Evolutionary conservation across 129 eudicot species (phyloP).

Genomic region (Artemisia tridentata): DNA sequence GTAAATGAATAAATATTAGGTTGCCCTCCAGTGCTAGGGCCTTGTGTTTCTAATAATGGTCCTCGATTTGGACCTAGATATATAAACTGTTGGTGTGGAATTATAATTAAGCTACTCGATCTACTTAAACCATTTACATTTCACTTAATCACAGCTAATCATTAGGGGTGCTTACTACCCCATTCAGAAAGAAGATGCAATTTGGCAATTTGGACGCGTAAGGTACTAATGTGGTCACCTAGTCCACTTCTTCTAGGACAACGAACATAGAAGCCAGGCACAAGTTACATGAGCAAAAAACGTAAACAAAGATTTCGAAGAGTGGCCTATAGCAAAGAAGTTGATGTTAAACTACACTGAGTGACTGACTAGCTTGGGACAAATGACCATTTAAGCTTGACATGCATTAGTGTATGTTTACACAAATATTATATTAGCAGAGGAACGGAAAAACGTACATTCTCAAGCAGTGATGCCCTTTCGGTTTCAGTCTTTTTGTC

Average conservation of each 20-base stretch:
- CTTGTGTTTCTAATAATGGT: not conserved
- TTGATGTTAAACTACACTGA: not conserved
- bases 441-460: conserved; percentile 38
- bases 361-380: no score
- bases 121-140: not conserved
- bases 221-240: conserved; percentile 4
- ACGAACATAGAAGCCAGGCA: not conserved
- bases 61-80: not conserved
- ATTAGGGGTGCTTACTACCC: not conserved
- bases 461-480: conserved; percentile 67
- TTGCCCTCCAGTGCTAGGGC: not conserved
- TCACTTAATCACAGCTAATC: not conserved
- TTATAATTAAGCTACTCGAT: not conserved
- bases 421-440: not conserved
- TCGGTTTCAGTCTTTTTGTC: conserved; percentile 63
- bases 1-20: not conserved
- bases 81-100: not conserved
- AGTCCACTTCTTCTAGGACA: conserved; percentile 6
- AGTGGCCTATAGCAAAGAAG: not conserved
- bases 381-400: no score
- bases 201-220: not conserved
- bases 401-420: no score
- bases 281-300: not conserved
- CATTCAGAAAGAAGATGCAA: not conserved
- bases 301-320: conserved; percentile 1